Evolutionary conservation across 805 yeast species (phyloP).

Genomic region (Torulaspora franciscae): DNA sequence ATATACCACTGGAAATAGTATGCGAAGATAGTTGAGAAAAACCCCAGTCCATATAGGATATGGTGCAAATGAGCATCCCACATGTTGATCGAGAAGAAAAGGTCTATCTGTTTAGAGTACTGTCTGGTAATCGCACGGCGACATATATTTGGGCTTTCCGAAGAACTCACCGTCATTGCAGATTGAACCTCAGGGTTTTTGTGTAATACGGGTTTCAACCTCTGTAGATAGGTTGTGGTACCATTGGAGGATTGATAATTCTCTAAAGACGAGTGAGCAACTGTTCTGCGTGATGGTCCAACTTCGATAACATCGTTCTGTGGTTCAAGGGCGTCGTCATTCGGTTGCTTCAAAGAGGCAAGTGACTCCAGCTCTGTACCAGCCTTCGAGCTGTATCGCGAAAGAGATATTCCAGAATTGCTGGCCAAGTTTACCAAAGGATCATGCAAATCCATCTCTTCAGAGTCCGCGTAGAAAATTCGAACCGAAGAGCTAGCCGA

Average conservation of each 20-base stretch:
- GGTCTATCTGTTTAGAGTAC: conserved; percentile 15
- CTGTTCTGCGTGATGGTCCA: conserved; percentile 1
- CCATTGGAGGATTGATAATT: neutral
- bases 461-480: conserved; percentile 2
- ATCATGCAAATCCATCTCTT: conserved; percentile 6
- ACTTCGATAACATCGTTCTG: conserved; percentile 1
- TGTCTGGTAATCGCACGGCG: conserved; percentile 22
- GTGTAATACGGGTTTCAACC: conserved; percentile 5
- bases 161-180: conserved; percentile 6
- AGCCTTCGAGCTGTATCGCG: conserved; percentile 4
- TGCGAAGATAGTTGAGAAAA: conserved; percentile 20
- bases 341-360: neutral
- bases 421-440: conserved; percentile 15
- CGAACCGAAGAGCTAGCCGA: neutral
- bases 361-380: neutral
- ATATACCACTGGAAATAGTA: conserved; percentile 40
- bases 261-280: neutral
- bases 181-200: conserved; percentile 3
- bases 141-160: conserved; percentile 14
- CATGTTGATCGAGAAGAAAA: conserved; percentile 16
- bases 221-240: neutral
- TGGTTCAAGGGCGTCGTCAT: neutral
- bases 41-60: conserved; percentile 18
- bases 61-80: conserved; percentile 25
- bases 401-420: conserved; percentile 11